These are phyloP conservation scores for Eimeria brunetti DNA, from an alignment of 169 alveolate genomes.

Conservation along the genomic window DNA sequence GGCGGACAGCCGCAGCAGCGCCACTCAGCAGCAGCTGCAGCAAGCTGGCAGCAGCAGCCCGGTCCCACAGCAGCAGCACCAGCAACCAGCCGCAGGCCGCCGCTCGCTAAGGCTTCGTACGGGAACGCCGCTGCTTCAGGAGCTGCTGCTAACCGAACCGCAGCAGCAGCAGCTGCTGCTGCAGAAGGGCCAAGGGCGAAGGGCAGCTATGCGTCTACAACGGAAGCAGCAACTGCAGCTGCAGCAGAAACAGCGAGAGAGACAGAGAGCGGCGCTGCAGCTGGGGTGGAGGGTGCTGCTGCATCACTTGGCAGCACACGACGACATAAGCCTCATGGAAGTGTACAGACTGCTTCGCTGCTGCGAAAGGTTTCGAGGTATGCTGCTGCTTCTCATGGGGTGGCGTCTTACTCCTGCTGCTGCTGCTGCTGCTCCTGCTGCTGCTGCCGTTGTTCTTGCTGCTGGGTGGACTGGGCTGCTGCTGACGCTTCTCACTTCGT, in stretches of 20 bases:
- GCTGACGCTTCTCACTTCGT: neutral
- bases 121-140: slow-evolving; percentile 17
- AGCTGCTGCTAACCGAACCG: slow-evolving; percentile 4
- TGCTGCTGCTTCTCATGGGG: neutral
- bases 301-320: slow-evolving; percentile 27
- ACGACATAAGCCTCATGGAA: neutral
- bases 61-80: neutral
- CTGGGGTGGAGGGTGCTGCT: slow-evolving; percentile 54
- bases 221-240: no score
- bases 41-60: neutral
- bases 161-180: slow-evolving; percentile 20
- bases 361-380: slow-evolving; percentile 46
- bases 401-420: neutral
- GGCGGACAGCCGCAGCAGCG: neutral
- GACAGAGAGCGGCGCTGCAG: slow-evolving; percentile 23
- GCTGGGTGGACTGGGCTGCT: neutral
- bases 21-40: neutral
- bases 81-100: neutral
- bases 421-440: neutral
- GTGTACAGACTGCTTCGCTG: slow-evolving; percentile 53
- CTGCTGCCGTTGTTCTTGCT: neutral
- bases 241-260: slow-evolving; percentile 29
- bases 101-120: neutral
- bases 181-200: neutral
- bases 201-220: neutral